Evolutionary conservation across 208 protist genomes (phyloP), one percentile per base, ranked within the genome.

Genomic region (Crithidia brevicula): DNA sequence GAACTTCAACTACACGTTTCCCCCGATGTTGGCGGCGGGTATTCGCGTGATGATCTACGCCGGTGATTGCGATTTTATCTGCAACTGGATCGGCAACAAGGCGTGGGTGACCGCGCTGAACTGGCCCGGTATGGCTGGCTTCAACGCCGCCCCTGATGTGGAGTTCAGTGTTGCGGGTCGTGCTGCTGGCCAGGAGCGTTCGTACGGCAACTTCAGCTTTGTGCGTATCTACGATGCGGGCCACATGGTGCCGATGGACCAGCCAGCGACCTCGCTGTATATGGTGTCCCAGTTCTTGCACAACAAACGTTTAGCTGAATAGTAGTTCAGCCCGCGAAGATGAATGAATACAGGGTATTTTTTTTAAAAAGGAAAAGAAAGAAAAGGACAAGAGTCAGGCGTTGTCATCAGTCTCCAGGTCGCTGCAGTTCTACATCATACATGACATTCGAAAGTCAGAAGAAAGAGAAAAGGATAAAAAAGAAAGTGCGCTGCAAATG

Each of bases 1-100:
- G 27, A 77, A 81, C 64, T 93, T 89, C 56, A 81, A 95, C 69
- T 57, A 71, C 57, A 76, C 65, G 0, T 33, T 97, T 4, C 77
- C 85, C 3, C 50, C 25, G 13, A 50, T 96, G 61, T 75, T 96
- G 22, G 77, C 38, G 13, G 62, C 38, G 45, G 80, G 78, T 36
- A 68, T 96, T n/a, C 84, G 77, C 31, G 92, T 96, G 13, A 59
- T 97, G 62, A 91, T 97, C 50, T 98, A 97, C 75, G 85, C 82
- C 1, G 95, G 95, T 22, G 93, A 96, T 40, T 75, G 67, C 56
- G 94, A 98, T 74, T 97, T 84, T 59, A 93, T 97, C 63, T 97
- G 93, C 81, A 97, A 97, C 76, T 97, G 81, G 75, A 82, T 97
- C 42, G 93, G 93, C 34, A 97, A 93, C 76, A 76, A 92, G 72